These are phyloP conservation scores for Atalantia buxifolia DNA, from an alignment of 345 rosid species.

Conservation along the genomic window DNA sequence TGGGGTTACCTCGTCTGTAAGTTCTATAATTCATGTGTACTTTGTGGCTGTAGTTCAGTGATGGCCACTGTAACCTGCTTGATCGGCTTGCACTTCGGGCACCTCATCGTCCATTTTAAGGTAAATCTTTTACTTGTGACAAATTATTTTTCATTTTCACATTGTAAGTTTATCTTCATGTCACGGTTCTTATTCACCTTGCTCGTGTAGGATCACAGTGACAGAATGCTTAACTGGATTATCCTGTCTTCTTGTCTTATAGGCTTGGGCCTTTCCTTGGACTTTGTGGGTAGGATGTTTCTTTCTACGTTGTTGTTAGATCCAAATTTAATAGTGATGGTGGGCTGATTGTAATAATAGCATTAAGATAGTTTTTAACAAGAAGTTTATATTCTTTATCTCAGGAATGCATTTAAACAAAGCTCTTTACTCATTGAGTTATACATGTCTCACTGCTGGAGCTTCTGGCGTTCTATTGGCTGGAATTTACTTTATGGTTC, in stretches of 20 bases:
- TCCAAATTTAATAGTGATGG: neutral
- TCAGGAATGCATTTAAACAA: slow-evolving; percentile 84
- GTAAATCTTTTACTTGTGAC: slow-evolving; percentile 26
- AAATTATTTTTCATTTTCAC: neutral
- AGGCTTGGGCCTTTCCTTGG: slow-evolving; percentile 48
- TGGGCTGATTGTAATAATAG: neutral
- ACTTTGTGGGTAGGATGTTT: slow-evolving; percentile 46
- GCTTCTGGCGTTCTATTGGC: slow-evolving; percentile 72
- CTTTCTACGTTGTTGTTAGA: neutral
- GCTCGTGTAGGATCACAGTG: slow-evolving; percentile 53
- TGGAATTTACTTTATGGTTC: slow-evolving; percentile 65
- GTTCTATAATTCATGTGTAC: slow-evolving; percentile 1
- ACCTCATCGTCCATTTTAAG: slow-evolving; percentile 73
- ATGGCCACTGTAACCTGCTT: slow-evolving; percentile 83
- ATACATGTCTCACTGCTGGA: slow-evolving; percentile 67
- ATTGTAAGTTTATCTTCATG: neutral
- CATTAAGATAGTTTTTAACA: neutral
- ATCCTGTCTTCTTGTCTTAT: slow-evolving; percentile 51
- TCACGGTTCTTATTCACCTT: neutral
- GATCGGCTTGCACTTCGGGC: slow-evolving; percentile 83
- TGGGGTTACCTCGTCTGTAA: no score
- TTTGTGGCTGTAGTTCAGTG: slow-evolving; percentile 56
- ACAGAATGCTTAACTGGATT: slow-evolving; percentile 57
- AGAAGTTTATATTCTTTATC: slow-evolving; percentile 6
- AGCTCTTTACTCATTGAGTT: slow-evolving; percentile 80